Conservation (phyloP, 2,329 filamentous ascomycete species). For the Graphilbum fragrans region DNA sequence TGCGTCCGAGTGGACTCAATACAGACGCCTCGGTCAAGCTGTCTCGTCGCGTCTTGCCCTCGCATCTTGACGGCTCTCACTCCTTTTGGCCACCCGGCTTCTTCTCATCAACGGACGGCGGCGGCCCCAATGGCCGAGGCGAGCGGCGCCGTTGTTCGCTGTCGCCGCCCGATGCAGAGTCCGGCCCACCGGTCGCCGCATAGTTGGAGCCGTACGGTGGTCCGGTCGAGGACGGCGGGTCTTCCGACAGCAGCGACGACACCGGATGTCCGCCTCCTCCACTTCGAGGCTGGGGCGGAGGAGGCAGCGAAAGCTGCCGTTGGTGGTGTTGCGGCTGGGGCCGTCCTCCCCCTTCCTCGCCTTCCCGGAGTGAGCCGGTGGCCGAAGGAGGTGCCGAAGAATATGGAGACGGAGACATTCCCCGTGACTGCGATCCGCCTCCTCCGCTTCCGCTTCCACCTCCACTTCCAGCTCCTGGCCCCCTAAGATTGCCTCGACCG, state of each 20-base stretch:
- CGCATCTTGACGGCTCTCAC: too few species aligned
- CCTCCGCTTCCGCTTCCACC: conserved; percentile 1
- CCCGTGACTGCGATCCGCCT: conserved; percentile 13
- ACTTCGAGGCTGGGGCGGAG: conserved; percentile 11
- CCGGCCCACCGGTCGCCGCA: conserved; percentile 11
- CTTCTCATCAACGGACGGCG: background rate
- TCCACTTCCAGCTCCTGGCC: conserved; percentile 3
- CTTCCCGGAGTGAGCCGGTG: conserved; percentile 20
- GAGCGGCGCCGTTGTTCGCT: conserved; percentile 19
- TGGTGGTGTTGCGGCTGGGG: conserved; percentile 13
- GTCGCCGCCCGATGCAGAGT: conserved; percentile 9
- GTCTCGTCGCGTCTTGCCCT: too few species aligned
- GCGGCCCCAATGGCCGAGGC: conserved; percentile 8
- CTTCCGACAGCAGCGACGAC: conserved; percentile 30
- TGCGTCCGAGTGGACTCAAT: too few species aligned
- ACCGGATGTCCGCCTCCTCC: conserved; percentile 25
- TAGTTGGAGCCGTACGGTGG: conserved; percentile 11
- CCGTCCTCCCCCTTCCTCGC: conserved; percentile 15
- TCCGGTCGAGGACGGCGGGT: conserved; percentile 17
- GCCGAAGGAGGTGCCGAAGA: conserved; percentile 22
- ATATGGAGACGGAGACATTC: conserved; percentile 14
- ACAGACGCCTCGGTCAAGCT: too few species aligned
- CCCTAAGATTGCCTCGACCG: conserved; percentile 17
- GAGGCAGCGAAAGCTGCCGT: conserved; percentile 6
- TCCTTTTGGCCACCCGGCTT: background rate